Percentiles rank a stretch among this genome's conserved stretches.
Evolutionary conservation across 75 land plant genomes (phyloP).

Genomic region (Selaginella tamariscina): DNA sequence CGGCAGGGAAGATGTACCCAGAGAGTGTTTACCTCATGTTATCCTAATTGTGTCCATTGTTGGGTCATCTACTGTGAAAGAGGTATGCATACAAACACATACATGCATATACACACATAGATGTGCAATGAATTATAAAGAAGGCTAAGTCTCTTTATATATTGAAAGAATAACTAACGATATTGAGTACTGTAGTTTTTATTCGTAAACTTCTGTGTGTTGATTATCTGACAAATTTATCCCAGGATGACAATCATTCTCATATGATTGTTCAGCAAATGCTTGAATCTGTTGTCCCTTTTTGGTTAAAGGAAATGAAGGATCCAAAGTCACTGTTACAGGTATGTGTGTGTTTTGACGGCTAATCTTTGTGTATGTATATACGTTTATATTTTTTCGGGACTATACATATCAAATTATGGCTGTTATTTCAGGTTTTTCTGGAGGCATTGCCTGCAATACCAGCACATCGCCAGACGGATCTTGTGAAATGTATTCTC

Average conservation of each 20-base stretch:
- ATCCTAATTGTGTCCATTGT: slow-evolving; percentile 42
- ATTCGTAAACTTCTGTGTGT: neutral
- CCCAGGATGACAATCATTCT: slow-evolving; percentile 58
- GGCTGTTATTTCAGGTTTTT: slow-evolving; percentile 38
- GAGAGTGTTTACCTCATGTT: slow-evolving; percentile 40
- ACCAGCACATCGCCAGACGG: slow-evolving; percentile 43
- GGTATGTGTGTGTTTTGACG: slow-evolving; percentile 25
- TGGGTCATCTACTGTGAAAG: slow-evolving; percentile 52
- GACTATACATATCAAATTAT: too few relatives aligned
- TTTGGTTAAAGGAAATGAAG: slow-evolving; percentile 43
- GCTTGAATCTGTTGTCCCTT: slow-evolving; percentile 61
- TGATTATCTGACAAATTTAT: neutral
- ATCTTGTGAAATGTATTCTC: slow-evolving; percentile 37
- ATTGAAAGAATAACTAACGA: too few relatives aligned
- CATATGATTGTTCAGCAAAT: slow-evolving; percentile 50
- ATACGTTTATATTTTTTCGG: too few relatives aligned
- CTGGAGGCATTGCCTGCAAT: slow-evolving; percentile 52
- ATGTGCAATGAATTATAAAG: too few relatives aligned
- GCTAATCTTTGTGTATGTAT: neutral
- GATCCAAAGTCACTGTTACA: slow-evolving; percentile 40
- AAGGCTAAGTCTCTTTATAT: too few relatives aligned
- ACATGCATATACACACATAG: neutral
- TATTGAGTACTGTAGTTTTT: too few relatives aligned
- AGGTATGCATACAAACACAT: slow-evolving; percentile 43
- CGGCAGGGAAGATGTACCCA: slow-evolving; percentile 40